Conservation (phyloP, 495 filamentous ascomycete species). For the Annulohypoxylon bovei region DNA sequence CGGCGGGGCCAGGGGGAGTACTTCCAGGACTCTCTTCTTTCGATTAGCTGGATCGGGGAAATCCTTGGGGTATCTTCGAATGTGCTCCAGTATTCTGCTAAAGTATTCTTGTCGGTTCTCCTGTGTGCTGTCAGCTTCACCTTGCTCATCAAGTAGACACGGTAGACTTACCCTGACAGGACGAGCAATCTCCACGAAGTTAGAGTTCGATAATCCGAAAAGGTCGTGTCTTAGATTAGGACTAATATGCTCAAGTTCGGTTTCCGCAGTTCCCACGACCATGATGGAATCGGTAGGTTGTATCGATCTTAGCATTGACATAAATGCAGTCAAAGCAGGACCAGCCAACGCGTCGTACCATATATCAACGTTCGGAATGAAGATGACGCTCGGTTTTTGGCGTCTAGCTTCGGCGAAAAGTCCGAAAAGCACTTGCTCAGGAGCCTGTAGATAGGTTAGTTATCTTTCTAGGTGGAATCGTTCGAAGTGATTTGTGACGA, state of each 20-base stretch:
- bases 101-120: slow-evolving; percentile 81
- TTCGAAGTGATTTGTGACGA: slow-evolving; percentile 53
- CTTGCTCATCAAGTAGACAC: background rate
- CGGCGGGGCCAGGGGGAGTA: slow-evolving; percentile 77
- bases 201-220: slow-evolving; percentile 85
- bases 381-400: slow-evolving; percentile 96
- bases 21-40: slow-evolving; percentile 83
- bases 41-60: slow-evolving; percentile 88
- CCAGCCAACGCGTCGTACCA: slow-evolving; percentile 71
- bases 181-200: slow-evolving; percentile 71
- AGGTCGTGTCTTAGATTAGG: slow-evolving; percentile 73
- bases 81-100: slow-evolving; percentile 71
- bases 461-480: slow-evolving; percentile 8
- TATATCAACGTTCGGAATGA: slow-evolving; percentile 85
- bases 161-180: slow-evolving; percentile 65
- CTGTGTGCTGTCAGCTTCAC: slow-evolving; percentile 52
- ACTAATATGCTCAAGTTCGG: slow-evolving; percentile 60
- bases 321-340: slow-evolving; percentile 78
- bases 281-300: slow-evolving; percentile 89
- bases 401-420: slow-evolving; percentile 90
- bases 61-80: slow-evolving; percentile 79
- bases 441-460: slow-evolving; percentile 60
- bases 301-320: slow-evolving; percentile 77
- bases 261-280: slow-evolving; percentile 82
- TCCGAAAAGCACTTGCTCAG: slow-evolving; percentile 88